phyloP scores from a whole-genome alignment of 1,284 basidiomycete genomes.

The Boletus hoseneyae region DNA sequence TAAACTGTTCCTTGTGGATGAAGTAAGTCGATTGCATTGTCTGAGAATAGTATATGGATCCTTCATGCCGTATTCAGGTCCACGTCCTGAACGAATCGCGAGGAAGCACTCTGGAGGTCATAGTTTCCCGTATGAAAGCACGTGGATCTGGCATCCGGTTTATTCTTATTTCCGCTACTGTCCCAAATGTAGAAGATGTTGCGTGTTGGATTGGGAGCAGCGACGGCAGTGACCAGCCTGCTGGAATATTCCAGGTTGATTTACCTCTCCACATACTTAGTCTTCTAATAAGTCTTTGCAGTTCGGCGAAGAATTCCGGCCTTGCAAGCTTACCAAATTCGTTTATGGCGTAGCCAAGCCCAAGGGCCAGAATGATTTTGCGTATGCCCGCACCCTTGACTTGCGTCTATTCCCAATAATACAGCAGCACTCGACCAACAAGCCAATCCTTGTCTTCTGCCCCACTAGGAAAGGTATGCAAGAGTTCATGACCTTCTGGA shows the following conservation, averaged over 20 bases:
- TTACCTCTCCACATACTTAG: not conserved
- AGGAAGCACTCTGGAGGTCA: constrained; percentile 90
- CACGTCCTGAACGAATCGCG: constrained; percentile 89
- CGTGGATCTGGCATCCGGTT: constrained; percentile 73
- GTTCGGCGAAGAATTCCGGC: constrained; percentile 91
- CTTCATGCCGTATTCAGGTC: constrained; percentile 49
- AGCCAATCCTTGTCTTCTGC: constrained; percentile 84
- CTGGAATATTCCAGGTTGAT: constrained; percentile 70
- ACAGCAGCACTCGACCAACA: constrained; percentile 65
- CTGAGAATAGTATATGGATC: not conserved
- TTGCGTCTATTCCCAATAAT: constrained; percentile 70
- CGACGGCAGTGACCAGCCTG: constrained; percentile 41
- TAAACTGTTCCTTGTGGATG: constrained; percentile 85
- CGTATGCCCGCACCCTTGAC: constrained; percentile 73
- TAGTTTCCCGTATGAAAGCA: constrained; percentile 89
- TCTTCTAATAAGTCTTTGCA: constrained; percentile 30
- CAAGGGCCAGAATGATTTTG: constrained; percentile 75
- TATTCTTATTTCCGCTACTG: constrained; percentile 88
- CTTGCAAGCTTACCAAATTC: constrained; percentile 74
- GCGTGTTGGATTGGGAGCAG: constrained; percentile 80
- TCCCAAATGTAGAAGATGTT: constrained; percentile 91
- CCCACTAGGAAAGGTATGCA: constrained; percentile 75
- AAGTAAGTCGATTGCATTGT: constrained; percentile 46
- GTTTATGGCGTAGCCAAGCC: constrained; percentile 62
- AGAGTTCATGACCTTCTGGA: not conserved